Conservation (phyloP, 2,329 filamentous ascomycete species). For the Metarhizium rileyi region DNA sequence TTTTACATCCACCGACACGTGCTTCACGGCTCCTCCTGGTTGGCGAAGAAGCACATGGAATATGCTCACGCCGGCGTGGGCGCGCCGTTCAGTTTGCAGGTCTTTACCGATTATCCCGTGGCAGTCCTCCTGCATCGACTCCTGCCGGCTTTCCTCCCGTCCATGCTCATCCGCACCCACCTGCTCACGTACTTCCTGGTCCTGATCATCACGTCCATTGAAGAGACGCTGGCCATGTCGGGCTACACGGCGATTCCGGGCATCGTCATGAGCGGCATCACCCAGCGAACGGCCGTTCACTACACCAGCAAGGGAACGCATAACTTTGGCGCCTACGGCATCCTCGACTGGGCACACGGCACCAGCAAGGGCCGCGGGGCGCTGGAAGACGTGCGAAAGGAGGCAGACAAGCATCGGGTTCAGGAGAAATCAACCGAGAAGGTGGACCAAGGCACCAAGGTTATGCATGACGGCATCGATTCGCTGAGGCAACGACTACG, state of each 20-base stretch:
- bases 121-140: conserved; percentile 54
- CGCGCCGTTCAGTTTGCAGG: conserved; percentile 51
- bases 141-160: conserved; percentile 56
- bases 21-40: conserved; percentile 44
- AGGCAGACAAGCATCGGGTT: conserved; percentile 47
- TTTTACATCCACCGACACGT: conserved; percentile 67
- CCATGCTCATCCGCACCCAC: conserved; percentile 56
- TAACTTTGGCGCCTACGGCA: conserved; percentile 52
- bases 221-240: conserved; percentile 58
- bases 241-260: conserved; percentile 54
- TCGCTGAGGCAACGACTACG: conserved; percentile 18
- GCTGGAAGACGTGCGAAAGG: conserved; percentile 42
- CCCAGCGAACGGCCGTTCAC: conserved; percentile 28
- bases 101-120: conserved; percentile 59
- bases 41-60: conserved; percentile 32
- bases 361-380: conserved; percentile 43
- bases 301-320: conserved; percentile 43
- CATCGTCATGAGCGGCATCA: conserved; percentile 42
- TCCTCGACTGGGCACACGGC: conserved; percentile 52
- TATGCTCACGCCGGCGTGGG: conserved; percentile 44
- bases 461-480: conserved; percentile 18
- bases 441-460: conserved; percentile 22
- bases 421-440: conserved; percentile 30
- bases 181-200: conserved; percentile 63
- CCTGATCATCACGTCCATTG: conserved; percentile 50